These are phyloP conservation scores for Perkinsus chesapeaki DNA, from an alignment of 169 alveolate genomes.

Conservation along the genomic window DNA sequence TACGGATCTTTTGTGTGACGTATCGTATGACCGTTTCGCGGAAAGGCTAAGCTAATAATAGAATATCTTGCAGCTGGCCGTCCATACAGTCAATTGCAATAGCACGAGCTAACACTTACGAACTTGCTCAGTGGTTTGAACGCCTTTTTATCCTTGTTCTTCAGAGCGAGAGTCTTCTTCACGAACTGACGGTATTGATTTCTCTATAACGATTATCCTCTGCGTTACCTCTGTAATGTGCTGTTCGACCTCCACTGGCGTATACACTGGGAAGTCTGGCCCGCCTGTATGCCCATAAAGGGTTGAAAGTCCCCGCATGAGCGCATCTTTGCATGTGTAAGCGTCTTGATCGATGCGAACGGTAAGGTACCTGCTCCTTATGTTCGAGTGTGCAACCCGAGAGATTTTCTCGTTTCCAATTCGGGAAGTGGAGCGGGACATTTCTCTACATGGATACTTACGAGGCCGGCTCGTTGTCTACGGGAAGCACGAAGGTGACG, in stretches of 20 bases:
- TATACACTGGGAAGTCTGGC: neutral
- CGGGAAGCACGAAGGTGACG: neutral
- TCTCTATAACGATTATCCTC: neutral
- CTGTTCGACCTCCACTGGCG: neutral
- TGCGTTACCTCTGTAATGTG: neutral
- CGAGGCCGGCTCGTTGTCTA: neutral
- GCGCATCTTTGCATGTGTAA: neutral
- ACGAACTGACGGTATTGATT: neutral
- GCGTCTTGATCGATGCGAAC: neutral
- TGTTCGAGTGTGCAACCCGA: no score
- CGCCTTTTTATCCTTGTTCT: no score
- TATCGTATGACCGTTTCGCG: no score
- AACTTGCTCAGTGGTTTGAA: no score
- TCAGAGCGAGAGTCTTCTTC: neutral
- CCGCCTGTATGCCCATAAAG: neutral
- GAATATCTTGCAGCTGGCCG: no score
- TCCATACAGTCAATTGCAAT: no score
- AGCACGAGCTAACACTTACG: no score
- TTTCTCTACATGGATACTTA: no score
- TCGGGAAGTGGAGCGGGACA: no score
- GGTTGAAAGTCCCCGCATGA: neutral
- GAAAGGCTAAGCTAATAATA: no score
- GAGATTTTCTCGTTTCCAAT: no score
- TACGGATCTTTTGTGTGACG: no score
- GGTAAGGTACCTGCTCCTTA: neutral